Base-by-base conservation (phyloP, 2,329 filamentous ascomycete species). In the Onygena corvina region DNA sequence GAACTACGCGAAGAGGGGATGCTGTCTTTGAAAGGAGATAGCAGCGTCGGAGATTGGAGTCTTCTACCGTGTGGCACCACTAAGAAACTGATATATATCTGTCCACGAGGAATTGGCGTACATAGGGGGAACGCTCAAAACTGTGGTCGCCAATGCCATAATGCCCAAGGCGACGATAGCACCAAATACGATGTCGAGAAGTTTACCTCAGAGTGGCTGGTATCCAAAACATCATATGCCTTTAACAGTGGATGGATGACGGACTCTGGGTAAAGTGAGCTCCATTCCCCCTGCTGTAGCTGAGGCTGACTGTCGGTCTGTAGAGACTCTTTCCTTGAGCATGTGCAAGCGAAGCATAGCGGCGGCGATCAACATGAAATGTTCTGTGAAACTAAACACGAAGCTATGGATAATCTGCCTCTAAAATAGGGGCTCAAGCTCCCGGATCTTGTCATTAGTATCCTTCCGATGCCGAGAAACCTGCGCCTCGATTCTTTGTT, bases 111-210 rank as follows among this genome's bases (percentile, higher is more conserved):
- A 34, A 51, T 53, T 35, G 1, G 2, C 8, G 8, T 11, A 4
- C 51, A 53, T 31, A 11, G 38, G n/a, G 51, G 48, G 4, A 16
- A 31, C 5, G 33, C 33, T 1, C 8, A 40, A 27, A 14, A 2
- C 2, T 53, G 51, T 36, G 51, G 51, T 6, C 40, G 46, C 27
- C 45, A 42, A 34, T 53, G 51, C 25, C 16, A n/a, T 7, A 53
- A 50, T 9, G 51, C 36, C n/a, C 51, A 31, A 23, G 29, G 14
- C 12, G 21, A 31, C 23, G 25, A 40, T 12, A 23, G 11, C 1
- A 14, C 16, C 16, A 4, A 14, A 9, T 50, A 50, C 30, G 38
- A 50, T 11, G 36, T 27, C 14, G 38, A 46, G 31, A 35, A n/a
- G n/a, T 12, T 25, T 20, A 40, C 29, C 25, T 20, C 36, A 35